Base-by-base conservation (phyloP, 139 green algal genomes). In the Ettlia oleoabundans region DNA sequence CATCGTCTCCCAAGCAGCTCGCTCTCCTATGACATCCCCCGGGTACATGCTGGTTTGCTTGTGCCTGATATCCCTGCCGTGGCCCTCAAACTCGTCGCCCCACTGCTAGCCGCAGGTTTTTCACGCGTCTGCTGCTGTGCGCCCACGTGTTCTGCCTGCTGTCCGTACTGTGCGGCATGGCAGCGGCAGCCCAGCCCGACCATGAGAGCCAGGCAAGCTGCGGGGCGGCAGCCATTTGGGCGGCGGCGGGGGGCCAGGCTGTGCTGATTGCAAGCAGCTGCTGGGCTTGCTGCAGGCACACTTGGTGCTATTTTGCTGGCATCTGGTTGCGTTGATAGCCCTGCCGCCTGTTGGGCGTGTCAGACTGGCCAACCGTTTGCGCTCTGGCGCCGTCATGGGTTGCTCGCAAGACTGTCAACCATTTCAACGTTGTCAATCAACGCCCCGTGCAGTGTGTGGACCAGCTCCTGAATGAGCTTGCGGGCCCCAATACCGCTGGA, bases 71-170 rank as follows among this genome's bases (percentile, higher is more conserved):
- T 9, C 55, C 21, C 55, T 32, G 55, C 55, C 55, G 55, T n/a
- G 18, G 55, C 55, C 55, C 18, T n/a, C 18, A 65, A n/a, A 22
- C 55, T 32, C 55, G n/a, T n/a, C 30, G 55, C 55, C 30, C 18
- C 21, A 5, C 18, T 22, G 18, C 55, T n/a, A 32, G 4, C n/a
- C 38, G 73, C 73, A 80, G 73, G 73, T 30, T 80, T 6, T 74
- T 83, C 52, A 43, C 66, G 51, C 78, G 78, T 58, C 55, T 68
- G 65, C 78, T 83, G 65, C 66, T 83, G 47, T 70, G 55, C 78
- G 65, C 66, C 65, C 78, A 83, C 78, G 51, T 67, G 15, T 76
- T 67, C 37, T 77, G 64, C 64, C 51, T 83, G 78, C 66, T 83
- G 21, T 55, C 26, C 13, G 66, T 70, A n/a, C 78, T 83, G 35